phyloP scores from a whole-genome alignment of 139 green algal genomes.

The Eudorina sp. region DNA sequence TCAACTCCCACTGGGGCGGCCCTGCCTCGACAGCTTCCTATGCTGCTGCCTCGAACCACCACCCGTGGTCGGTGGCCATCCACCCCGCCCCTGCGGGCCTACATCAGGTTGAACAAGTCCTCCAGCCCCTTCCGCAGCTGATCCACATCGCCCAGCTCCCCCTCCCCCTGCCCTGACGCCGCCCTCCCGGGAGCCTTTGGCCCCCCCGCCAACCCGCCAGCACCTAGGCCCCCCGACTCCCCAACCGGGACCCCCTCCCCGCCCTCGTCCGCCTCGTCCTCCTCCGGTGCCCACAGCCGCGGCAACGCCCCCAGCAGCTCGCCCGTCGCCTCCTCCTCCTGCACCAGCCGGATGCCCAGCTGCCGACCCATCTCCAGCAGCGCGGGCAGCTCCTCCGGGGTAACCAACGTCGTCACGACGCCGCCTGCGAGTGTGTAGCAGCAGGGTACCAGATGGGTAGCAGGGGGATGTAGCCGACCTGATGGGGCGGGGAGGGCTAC shows the following conservation, averaged over 20 bases:
- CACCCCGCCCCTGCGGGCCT: no score
- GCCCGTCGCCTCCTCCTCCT: conserved; percentile 41
- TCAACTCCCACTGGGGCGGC: no score
- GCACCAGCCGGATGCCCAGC: conserved; percentile 64
- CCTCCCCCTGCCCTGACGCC: background rate
- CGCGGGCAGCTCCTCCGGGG: conserved; percentile 58
- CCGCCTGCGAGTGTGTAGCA: conserved; percentile 52
- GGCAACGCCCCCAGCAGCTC: conserved; percentile 35
- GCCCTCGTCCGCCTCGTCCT: conserved; percentile 2
- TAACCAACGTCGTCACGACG: conserved; percentile 76
- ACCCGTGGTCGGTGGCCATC: no score
- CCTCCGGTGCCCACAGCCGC: background rate
- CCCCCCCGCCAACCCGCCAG: background rate
- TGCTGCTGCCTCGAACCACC: no score
- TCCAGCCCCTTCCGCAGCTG: conserved; percentile 68
- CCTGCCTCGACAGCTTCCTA: no score
- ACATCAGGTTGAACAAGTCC: conserved; percentile 81
- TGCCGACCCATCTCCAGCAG: conserved; percentile 65
- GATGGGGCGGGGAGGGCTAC: no score
- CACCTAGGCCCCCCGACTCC: background rate
- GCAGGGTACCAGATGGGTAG: no score
- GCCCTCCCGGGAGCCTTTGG: background rate
- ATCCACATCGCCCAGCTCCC: conserved; percentile 61
- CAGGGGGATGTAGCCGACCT: no score
- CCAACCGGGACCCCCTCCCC: conserved; percentile 17